Base-by-base conservation (phyloP, 441 rosid species). In the Bruguiera hainesii region DNA sequence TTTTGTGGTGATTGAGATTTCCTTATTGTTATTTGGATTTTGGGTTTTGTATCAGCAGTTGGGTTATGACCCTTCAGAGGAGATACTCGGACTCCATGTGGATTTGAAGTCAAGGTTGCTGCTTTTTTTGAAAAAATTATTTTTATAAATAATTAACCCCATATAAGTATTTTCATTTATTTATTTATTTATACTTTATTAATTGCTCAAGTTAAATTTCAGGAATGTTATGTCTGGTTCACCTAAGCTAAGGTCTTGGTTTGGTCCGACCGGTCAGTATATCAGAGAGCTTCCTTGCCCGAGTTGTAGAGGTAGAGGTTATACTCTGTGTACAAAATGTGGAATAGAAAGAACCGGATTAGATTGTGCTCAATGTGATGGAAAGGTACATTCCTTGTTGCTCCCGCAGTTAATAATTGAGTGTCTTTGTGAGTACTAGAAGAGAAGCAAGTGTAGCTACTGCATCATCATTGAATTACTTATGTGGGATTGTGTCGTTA, bases 271-370 rank as follows among this genome's bases (percentile, higher is more conserved):
- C 71, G 97, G 97, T 55, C 98, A 86, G 74, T 89, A 91, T 75
- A 91, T 88, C 64, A 81, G 86, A 74, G 98, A 93, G 85, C 89
- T 93, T 60, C 98, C 97, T 2, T 91, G 97, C 74, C 97, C 97
- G 0, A 87, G 86, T 76, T 93, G 97, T 70, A 84, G 98, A 64
- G 98, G 97, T 15, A 85, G 96, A 79, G 98, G 97, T 64, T 93
- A 93, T 73, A 84, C 95, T 61, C 90, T 90, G 7, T 93, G 98
- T 75, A 63, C 90, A 6, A 88, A 84, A 60, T 93, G 98, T 7
- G 95, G 97, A 15, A 88, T 89, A 49, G 95, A 93, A 79, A 83
- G 97, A 64, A 78, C 85, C 2, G 75, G 87, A 69, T 65, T 77
- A 52, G 91, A 90, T 74, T 93, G 97, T 73, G 71, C 82, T 46